Base-by-base conservation (phyloP, 2,329 filamentous ascomycete genomes). In the Trematosphaeria pertusa region DNA sequence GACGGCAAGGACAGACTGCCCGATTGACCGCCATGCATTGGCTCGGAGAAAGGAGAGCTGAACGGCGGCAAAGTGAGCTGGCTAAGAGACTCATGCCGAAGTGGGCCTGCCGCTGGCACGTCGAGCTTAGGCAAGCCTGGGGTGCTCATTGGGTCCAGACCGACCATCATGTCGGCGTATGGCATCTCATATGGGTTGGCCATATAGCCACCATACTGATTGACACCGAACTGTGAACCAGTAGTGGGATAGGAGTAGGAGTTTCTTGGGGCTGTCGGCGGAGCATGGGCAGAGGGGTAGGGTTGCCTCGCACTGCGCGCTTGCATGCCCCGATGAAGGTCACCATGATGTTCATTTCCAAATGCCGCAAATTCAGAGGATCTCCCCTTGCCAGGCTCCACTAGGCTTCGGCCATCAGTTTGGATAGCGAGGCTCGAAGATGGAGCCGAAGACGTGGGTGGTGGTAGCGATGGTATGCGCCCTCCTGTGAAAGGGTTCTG, bases 171-270 rank as follows among this genome's bases (percentile, higher is more conserved):
- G 19, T 20, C 41, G 3, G 22, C n/a, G 20, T 36, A 44, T 4
- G 46, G 40, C 19, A 33, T 15, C n/a, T 49, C 21, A 19, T 49
- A 49, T 7, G 46, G 36, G 14, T 44, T 44, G 1, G 36, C 40
- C 19, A 35, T 22, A 19, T 30, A 37, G 12, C 36, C 36, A 22
- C 39, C 46, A 22, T 49, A 49, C 18, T 44, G 46, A 19, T 44
- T 49, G n/a, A 44, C 19, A 21, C 32, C 40, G 40, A 24, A 49
- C 12, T 26, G 24, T 7, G 40, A 19, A 20, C 19, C 15, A 18
- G 32, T 8, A 21, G 6, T 12, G 10, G 3, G 20, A 1, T 19
- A 30, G 18, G 35, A 1, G 9, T 31, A 15, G 5, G 20, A 35
- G 12, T 9, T 35, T 4, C 21, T 11, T n/a, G 15, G 10, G 14